Evolutionary conservation across 2,329 filamentous ascomycete genomes (phyloP), one percentile per base, ranked within the genome.

Genomic region (Septoria linicola): DNA sequence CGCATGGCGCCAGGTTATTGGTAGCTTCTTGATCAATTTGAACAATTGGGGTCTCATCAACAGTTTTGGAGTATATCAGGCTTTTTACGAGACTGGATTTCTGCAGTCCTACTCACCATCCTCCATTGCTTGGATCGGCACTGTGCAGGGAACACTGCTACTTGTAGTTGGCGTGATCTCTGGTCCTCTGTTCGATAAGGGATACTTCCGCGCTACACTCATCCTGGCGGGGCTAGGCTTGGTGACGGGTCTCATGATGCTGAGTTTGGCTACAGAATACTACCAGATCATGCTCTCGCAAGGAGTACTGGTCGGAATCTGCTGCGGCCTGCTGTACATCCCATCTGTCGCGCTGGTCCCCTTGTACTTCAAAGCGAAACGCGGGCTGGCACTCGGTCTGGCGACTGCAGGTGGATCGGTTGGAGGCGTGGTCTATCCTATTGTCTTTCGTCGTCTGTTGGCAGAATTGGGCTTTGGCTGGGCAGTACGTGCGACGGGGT

Each of bases 281-380:
- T 76, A 70, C 63, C 71, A 75, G 62, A 63, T 76, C 3, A 58
- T 78, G n/a, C 66, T 78, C 0, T 67, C 73, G 0, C 76, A 78
- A 59, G 74, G 72, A 1, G 58, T 77, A 19, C 41, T 50, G 11
- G 27, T 41, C 1, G 72, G 73, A 20, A 60, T 72, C 10, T 72
- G 73, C n/a, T 64, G 65, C 0, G 72, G 72, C 8, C 63, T 59
- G 17, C 66, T 87, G 3, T 87, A 84, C 65, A 78, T 81, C 36
- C 80, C 85, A 0, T 72, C 76, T 34, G 73, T 88, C 17, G 79
- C 84, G 1, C 76, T 84, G 1, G 69, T 87, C 2, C 78, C 82
- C 3, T 83, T 84, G 4, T 87, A 87, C 59, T 85, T 85, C 61
- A 72, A 72, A 31, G 71, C 70, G 41, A 76, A 71, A 54, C 72